Evolutionary conservation across 805 yeast species (phyloP), one percentile per base, ranked within the genome.

Genomic region (Torulaspora microellipsoides): DNA sequence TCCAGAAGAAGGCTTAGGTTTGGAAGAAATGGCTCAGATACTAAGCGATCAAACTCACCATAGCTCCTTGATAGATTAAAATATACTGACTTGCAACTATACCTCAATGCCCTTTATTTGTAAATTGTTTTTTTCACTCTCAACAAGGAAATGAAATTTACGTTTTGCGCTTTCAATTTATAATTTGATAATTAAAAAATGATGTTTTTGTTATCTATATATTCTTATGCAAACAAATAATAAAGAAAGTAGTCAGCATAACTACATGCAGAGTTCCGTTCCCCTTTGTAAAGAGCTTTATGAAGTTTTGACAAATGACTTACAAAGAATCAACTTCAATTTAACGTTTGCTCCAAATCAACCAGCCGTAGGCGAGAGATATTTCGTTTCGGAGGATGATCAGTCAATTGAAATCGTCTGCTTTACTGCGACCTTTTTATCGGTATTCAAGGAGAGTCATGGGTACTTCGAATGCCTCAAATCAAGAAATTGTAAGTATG

Each of bases 401-500:
- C 38, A 38, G 8, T 5, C 27, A 5, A 38, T 59, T n/a, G 73
- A 70, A 50, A 46, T 69, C 14, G 49, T 68, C 29, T 54, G 69
- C 36, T 67, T 63, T 49, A 67, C 61, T 40, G 43, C 46, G 8
- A 60, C 71, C 0, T 53, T 46, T 28, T 38, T 62, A 25, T 31
- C 43, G 13, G 45, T 69, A 0, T 65, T 68, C 38, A 43, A 39
- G 12, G 68, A 65, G 39, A 58, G 66, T n/a, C 68, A 67, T 40
- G 47, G 52, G 2, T 45, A 46, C 8, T 42, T 61, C 15, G 37
- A 38, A 9, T 23, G 28, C 7, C 33, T 29, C 15, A 46, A 20
- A 1, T 15, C 10, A 42, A 36, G 27, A 27, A 50, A 10, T 20
- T 15, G 31, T 46, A 42, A 17, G 55, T 43, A 17, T 11, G 15